Evolutionary conservation across 1,139 yeast genomes (phyloP), one percentile per base, ranked within the genome.

Genomic region (Diutina mesorugosa): DNA sequence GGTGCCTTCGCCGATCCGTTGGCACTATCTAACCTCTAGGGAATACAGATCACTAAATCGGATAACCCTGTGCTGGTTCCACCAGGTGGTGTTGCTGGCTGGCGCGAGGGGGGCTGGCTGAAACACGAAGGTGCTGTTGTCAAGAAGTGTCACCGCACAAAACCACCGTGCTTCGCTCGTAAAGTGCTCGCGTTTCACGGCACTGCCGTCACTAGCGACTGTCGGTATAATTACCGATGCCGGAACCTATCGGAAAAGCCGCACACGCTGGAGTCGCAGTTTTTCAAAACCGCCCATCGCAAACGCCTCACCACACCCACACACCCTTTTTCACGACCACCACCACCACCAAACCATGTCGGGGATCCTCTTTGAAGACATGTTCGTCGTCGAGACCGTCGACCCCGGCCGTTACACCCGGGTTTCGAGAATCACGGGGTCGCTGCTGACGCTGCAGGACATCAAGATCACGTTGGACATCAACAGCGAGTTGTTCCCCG

Each of bases 351-450:
- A 21, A 51, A 51, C 57, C 57, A 87, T 87, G 95, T 85, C 95
- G 59, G 78, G 87, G 61, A 86, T 95, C 54, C 80, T 95, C 61
- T 93, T 95, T 69, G 98, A 93, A 72, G 99, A 93, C 73, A 84
- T 90, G 72, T 93, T 95, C 76, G 83, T 84, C 62, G 85, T 93
- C 67, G 87, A 87, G 61, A 83, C 93, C 54, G 85, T 89, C 56
- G 99, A 93, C 69, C 73, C 87, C 45, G 96, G 91, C 57, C 83
- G 96, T 67, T 93, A 95, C 77, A 95, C 90, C 78, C 88, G 89
- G 67, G 98, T 93, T 18, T 77, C 90, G 45, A 87, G 99, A 66
- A 81, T 93, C 66, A 88, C 89, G 63, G 98, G 95, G 32, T 84
- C 83, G 60, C 89, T 97, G 29, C 87, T 95, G 54, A 84, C 96